A percentile compares a stretch with the other conserved stretches of the same genome.
Evolutionary conservation across 345 rosid genomes (phyloP).

Genomic region (Barbarea vulgaris): DNA sequence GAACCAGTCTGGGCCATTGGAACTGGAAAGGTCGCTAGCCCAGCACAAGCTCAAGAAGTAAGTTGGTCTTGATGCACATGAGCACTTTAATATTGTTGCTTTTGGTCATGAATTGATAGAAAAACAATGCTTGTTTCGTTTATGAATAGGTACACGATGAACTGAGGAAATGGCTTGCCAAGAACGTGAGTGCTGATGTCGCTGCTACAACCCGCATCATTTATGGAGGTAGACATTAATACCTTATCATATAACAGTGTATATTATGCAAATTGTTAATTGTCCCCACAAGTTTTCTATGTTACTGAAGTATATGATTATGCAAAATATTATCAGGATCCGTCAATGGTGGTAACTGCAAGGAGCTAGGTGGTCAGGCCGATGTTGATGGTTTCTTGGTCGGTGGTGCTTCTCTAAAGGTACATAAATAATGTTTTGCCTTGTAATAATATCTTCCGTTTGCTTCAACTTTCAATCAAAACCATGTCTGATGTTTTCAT

Average conservation of each 20-base stretch:
- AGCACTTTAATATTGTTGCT: neutral
- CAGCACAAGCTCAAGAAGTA: constrained; percentile 95
- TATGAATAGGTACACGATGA: constrained; percentile 69
- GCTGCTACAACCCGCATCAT: constrained; percentile 80
- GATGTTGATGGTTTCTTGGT: constrained; percentile 93
- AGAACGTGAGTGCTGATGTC: constrained; percentile 63
- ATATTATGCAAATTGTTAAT: neutral
- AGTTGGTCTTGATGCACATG: constrained; percentile 28
- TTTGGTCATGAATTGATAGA: neutral
- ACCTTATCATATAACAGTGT: neutral
- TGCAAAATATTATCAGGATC: constrained; percentile 53
- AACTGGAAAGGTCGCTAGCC: constrained; percentile 90
- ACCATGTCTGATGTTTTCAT: neutral
- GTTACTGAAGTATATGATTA: neutral
- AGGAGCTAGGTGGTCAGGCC: constrained; percentile 70
- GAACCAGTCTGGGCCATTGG: constrained; percentile 98
- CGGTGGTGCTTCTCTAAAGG: constrained; percentile 92
- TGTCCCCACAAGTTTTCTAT: neutral
- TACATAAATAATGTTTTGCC: constrained; percentile 21
- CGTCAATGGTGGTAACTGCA: constrained; percentile 80
- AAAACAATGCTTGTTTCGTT: neutral
- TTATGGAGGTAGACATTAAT: constrained; percentile 69
- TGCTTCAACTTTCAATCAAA: neutral
- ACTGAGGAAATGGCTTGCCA: constrained; percentile 85
- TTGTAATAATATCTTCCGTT: neutral